Conservation (phyloP, 1,284 basidiomycete species). For the Phylloporus sp. region DNA sequence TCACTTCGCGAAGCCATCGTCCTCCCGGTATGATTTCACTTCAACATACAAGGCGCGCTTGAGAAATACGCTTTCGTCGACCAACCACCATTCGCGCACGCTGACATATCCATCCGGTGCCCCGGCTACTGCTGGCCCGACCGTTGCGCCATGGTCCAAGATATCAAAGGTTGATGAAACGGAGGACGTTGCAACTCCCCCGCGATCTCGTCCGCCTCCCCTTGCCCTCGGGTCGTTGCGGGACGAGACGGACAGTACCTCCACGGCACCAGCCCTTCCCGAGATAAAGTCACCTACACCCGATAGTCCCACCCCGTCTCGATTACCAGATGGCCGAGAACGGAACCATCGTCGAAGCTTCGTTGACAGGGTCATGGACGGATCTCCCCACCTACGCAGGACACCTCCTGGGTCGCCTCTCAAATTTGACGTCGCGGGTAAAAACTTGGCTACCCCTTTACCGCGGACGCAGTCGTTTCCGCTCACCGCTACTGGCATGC, state of each 20-base stretch:
- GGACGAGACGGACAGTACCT: slow-evolving; percentile 29
- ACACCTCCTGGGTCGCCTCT: slow-evolving; percentile 50
- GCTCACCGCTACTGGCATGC: slow-evolving; percentile 29
- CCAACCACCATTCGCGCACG: slow-evolving; percentile 36
- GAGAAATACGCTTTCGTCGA: slow-evolving; percentile 24
- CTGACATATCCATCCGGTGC: slow-evolving; percentile 42
- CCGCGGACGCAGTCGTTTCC: slow-evolving; percentile 45
- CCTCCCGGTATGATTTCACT: slow-evolving; percentile 60
- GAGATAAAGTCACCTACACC: slow-evolving; percentile 18
- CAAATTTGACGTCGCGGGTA: slow-evolving; percentile 14
- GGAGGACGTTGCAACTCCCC: background rate
- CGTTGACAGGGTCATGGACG: slow-evolving; percentile 39
- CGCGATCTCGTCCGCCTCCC: slow-evolving; percentile 5
- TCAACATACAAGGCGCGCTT: slow-evolving; percentile 51
- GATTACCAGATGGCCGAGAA: slow-evolving; percentile 19
- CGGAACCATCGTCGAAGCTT: slow-evolving; percentile 56
- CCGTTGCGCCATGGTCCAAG: slow-evolving; percentile 44
- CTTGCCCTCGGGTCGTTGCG: slow-evolving; percentile 45
- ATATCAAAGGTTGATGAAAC: slow-evolving; percentile 4
- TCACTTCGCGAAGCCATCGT: slow-evolving; percentile 40
- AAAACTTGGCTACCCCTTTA: slow-evolving; percentile 1
- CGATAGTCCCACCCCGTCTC: slow-evolving; percentile 36
- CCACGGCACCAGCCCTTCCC: slow-evolving; percentile 6
- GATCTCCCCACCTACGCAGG: slow-evolving; percentile 36
- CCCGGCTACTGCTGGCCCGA: slow-evolving; percentile 24